Evolutionary conservation across 345 rosid genomes (phyloP).

Genomic region (Bruguiera sexangula): DNA sequence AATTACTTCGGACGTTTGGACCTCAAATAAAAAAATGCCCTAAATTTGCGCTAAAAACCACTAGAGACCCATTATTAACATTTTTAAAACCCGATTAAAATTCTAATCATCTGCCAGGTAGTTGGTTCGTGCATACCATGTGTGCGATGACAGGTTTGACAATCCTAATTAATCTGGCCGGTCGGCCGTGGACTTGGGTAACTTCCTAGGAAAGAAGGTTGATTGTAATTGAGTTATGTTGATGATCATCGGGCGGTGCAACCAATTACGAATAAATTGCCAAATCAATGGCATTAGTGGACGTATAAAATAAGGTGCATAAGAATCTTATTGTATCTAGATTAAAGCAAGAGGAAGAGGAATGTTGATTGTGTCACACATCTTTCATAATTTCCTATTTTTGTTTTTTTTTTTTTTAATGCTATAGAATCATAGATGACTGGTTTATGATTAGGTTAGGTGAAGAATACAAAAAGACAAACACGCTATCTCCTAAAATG

Average conservation of each 20-base stretch:
- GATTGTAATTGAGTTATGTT: background rate
- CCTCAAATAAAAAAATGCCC: background rate
- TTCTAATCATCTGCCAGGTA: slow-evolving; percentile 5
- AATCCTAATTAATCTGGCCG: background rate
- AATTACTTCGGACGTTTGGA: background rate
- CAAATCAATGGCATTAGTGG: slow-evolving; percentile 34
- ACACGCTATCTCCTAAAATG: background rate
- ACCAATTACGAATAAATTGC: slow-evolving; percentile 8
- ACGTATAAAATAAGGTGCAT: slow-evolving; percentile 14
- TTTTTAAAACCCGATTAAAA: slow-evolving; percentile 4
- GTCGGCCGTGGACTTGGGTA: background rate
- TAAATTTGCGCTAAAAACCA: slow-evolving; percentile 3
- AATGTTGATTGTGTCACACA: slow-evolving; percentile 30
- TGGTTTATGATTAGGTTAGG: slow-evolving; percentile 24
- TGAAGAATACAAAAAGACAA: background rate
- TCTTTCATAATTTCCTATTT: slow-evolving; percentile 16
- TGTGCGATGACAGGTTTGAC: background rate
- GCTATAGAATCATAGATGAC: slow-evolving; percentile 7
- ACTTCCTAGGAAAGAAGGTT: background rate
- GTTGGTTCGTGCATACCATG: slow-evolving; percentile 18
- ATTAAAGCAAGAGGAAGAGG: slow-evolving; percentile 25
- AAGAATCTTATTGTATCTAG: background rate
- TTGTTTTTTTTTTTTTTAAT: slow-evolving; percentile 16
- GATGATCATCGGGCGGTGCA: background rate
- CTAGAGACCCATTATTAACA: background rate